Evolutionary conservation across 1,284 basidiomycete species (phyloP).

Genomic region (Cerioporus squamosus): DNA sequence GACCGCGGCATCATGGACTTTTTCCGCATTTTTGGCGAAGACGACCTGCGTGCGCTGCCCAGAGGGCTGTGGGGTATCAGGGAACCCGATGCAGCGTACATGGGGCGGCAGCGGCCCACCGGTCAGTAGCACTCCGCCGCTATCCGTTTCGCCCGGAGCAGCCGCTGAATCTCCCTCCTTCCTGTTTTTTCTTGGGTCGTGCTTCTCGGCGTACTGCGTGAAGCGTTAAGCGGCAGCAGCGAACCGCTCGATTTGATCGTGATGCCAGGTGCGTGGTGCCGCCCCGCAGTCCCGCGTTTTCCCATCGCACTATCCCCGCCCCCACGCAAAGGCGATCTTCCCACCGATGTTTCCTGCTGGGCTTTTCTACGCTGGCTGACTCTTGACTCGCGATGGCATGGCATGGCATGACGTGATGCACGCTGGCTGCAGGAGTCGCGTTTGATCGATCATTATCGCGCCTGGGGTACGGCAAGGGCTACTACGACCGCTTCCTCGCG

Average conservation of each 20-base stretch:
- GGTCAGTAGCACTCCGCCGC: constrained; percentile 43
- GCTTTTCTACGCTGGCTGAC: neutral
- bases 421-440: constrained; percentile 64
- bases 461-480: constrained; percentile 81
- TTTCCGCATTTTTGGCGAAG: constrained; percentile 57
- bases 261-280: constrained; percentile 59
- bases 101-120: constrained; percentile 47
- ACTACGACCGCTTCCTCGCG: constrained; percentile 76
- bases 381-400: no score
- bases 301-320: neutral
- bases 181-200: neutral
- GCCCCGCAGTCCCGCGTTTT: neutral
- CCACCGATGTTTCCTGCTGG: neutral
- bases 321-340: constrained; percentile 11
- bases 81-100: constrained; percentile 59
- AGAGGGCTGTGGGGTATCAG: constrained; percentile 74
- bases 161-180: constrained; percentile 1
- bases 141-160: constrained; percentile 1
- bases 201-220: constrained; percentile 4
- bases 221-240: constrained; percentile 48
- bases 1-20: constrained; percentile 65
- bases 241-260: constrained; percentile 66
- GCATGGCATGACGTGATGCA: constrained; percentile 2
- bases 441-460: constrained; percentile 74
- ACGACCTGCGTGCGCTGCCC: constrained; percentile 62